Conservation (phyloP, 495 filamentous ascomycete species). For the Penicillium alfredii region DNA sequence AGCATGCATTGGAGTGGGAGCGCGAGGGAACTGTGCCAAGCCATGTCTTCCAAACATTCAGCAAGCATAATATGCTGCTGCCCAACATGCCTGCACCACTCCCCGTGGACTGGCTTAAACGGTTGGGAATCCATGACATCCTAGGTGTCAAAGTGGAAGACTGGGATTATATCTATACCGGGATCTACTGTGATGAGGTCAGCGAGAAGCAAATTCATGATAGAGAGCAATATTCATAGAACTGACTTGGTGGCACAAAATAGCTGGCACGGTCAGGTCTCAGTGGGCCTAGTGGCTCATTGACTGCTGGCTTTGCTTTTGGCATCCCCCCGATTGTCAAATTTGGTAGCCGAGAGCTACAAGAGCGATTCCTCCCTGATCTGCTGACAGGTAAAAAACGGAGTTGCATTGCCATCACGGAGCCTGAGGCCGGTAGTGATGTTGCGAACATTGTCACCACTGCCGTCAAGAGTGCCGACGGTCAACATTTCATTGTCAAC, state of each 20-base stretch:
- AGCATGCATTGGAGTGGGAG: slow-evolving; percentile 63
- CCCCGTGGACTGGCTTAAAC: slow-evolving; percentile 60
- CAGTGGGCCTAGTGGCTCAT: slow-evolving; percentile 49
- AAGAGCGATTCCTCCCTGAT: slow-evolving; percentile 60
- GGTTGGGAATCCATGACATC: slow-evolving; percentile 57
- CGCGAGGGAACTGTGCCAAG: slow-evolving; percentile 52
- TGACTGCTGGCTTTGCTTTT: slow-evolving; percentile 66
- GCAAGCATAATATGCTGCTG: slow-evolving; percentile 55
- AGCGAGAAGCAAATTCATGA: too few species aligned
- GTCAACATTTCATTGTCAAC: slow-evolving; percentile 64
- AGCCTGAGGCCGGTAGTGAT: slow-evolving; percentile 66
- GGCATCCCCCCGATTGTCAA: slow-evolving; percentile 65
- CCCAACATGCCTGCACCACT: slow-evolving; percentile 61
- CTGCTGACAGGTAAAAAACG: slow-evolving; percentile 60
- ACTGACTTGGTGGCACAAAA: too few species aligned
- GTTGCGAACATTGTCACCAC: slow-evolving; percentile 66
- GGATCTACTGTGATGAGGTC: slow-evolving; percentile 64
- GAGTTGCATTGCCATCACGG: slow-evolving; percentile 71
- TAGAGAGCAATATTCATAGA: too few species aligned
- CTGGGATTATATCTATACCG: slow-evolving; percentile 65
- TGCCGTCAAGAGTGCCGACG: slow-evolving; percentile 56
- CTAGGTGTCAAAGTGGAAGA: slow-evolving; percentile 67
- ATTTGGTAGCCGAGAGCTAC: slow-evolving; percentile 53
- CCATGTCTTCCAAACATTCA: slow-evolving; percentile 57
- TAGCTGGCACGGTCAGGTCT: slow-evolving; percentile 60